phyloP scores from a whole-genome alignment of 139 green algal genomes.

The Chlorella vulgaris region DNA sequence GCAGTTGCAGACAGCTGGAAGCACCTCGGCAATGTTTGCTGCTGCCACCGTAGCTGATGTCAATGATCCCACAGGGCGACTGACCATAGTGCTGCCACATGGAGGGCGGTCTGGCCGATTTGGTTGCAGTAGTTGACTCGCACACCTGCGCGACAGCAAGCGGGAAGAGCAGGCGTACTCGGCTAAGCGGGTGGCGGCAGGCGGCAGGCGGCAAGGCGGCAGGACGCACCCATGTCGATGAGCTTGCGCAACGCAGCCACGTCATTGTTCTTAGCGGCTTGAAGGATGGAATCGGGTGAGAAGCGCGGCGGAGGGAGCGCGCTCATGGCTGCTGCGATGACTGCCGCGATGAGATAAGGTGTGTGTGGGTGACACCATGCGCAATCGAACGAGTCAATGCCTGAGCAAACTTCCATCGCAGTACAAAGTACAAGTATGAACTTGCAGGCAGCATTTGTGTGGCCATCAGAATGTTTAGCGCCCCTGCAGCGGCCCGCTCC shows the following conservation, averaged over 20 bases:
- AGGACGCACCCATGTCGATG: no score
- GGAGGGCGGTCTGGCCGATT: constrained; percentile 70
- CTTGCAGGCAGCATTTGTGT: no score
- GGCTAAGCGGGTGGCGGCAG: not conserved
- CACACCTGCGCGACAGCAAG: constrained; percentile 5
- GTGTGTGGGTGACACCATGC: no score
- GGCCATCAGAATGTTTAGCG: no score
- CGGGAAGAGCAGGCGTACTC: not conserved
- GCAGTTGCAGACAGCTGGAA: no score
- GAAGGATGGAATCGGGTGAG: not conserved
- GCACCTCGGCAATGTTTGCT: not conserved
- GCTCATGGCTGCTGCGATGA: not conserved
- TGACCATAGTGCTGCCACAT: constrained; percentile 52
- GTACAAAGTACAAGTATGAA: no score
- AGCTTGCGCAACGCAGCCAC: no score
- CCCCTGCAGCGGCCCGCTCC: not conserved
- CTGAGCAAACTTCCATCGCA: no score
- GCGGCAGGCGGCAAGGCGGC: not conserved
- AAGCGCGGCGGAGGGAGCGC: not conserved
- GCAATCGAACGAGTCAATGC: no score
- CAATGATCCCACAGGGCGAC: no score
- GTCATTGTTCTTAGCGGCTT: constrained; percentile 11
- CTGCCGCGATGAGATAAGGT: no score
- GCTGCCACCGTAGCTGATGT: no score
- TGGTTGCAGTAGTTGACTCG: constrained; percentile 31